Evolutionary conservation across 495 filamentous ascomycete genomes (phyloP), one percentile per base, ranked within the genome.

Genomic region (Echria macrotheca): DNA sequence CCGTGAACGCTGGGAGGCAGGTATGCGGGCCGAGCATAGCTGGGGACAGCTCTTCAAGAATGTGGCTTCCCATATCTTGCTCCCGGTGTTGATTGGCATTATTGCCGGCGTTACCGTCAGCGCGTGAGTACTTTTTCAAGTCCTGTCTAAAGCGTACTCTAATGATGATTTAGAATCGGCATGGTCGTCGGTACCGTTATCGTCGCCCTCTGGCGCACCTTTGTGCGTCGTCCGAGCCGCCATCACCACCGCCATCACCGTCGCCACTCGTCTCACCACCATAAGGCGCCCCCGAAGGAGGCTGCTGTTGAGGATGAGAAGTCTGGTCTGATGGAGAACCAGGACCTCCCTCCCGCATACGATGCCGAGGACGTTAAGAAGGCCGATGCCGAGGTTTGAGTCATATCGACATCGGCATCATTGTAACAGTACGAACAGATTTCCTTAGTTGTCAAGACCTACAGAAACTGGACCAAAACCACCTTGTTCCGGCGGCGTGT

Each of bases 61-160:
- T 49, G 65, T 79, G 26, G 65, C 64, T 29, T 60, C 69, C 7
- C 71, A 77, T 50, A 71, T 80, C 25, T 54, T 80, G 15, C 61
- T 80, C 18, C 77, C 76, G 0, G 61, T 79, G 17, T 49, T 74
- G 12, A 59, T 80, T 38, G 77, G 77, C 40, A 67, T 80, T 36
- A 59, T 72, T 22, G 74, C 73, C 44, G 77, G 77, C 54, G 64
- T 80, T n/a, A 63, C 61, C 37, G 68, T 72, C 39, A 75, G 73
- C 66, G 54, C 77, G 72, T 74, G 63, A 64, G 72, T 67, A 47
- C 40, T 21, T 29, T 10, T 18, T 19, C 4, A 14, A 24, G 26
- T 11, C 15, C 39, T 3, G 14, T 9, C 4, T 18, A 17, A 14
- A n/a, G 15, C 11, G 23, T 24, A 4, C 1, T 8, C 29, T 47